Percentiles rank a stretch among this genome's conserved stretches.
These are phyloP conservation scores for Zymoseptoria pseudotritici DNA, from an alignment of 2,329 filamentous ascomycete genomes.

Conservation along the genomic window DNA sequence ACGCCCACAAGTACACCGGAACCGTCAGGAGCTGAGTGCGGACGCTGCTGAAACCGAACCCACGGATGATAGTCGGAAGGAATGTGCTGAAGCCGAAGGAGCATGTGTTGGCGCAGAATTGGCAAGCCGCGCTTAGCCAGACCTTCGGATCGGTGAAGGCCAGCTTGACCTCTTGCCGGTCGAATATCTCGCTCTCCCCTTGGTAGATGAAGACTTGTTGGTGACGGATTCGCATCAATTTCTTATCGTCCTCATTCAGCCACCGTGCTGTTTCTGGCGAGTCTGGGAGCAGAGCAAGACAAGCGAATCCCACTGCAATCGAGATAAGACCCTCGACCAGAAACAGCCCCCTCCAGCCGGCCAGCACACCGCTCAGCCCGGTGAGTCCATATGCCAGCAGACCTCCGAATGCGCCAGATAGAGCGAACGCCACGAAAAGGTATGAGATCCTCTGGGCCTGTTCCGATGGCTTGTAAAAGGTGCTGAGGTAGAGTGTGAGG, in stretches of 20 bases:
- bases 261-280: conserved; percentile 16
- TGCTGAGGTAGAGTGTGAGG: conserved; percentile 4
- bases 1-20: conserved; percentile 5
- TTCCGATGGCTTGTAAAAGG: conserved; percentile 5
- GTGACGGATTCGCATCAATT: conserved; percentile 15
- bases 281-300: conserved; percentile 4
- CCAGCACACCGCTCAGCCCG: conserved; percentile 10
- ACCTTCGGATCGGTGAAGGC: conserved; percentile 27
- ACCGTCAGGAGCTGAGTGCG: conserved; percentile 6
- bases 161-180: conserved; percentile 23
- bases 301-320: conserved; percentile 1
- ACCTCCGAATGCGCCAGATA: neutral
- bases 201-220: neutral
- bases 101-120: conserved; percentile 30
- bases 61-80: conserved; percentile 32
- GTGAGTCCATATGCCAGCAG: conserved; percentile 5
- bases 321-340: conserved; percentile 14
- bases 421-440: conserved; percentile 7
- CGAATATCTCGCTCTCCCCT: conserved; percentile 25
- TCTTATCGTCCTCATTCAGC: conserved; percentile 14
- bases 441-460: conserved; percentile 8
- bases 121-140: conserved; percentile 22
- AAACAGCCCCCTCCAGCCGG: conserved; percentile 18
- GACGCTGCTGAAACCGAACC: conserved; percentile 18
- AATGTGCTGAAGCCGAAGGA: conserved; percentile 30